Percentiles rank a stretch among this genome's conserved stretches.
Conservation (phyloP, 2,329 filamentous ascomycete species). For the Colletotrichum agaves region DNA sequence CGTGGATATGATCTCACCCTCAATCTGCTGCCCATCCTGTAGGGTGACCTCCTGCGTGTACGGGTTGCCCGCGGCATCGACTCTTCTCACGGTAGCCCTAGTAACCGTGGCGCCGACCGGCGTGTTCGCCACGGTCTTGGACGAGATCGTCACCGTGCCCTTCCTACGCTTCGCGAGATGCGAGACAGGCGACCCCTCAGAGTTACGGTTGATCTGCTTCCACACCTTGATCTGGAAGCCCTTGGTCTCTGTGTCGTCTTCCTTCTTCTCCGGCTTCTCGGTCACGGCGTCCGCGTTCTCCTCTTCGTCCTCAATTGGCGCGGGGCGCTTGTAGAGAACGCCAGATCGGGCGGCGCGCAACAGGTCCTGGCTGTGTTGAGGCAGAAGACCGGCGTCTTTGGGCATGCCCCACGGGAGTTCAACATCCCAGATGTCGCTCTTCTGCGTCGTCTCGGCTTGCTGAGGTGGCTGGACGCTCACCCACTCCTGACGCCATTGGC, state of each 20-base stretch:
- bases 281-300: conserved; percentile 58
- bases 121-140: conserved; percentile 59
- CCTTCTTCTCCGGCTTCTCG: conserved; percentile 70
- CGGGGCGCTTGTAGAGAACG: conserved; percentile 77
- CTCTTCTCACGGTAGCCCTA: conserved; percentile 81
- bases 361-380: conserved; percentile 83
- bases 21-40: conserved; percentile 80
- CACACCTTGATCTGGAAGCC: conserved; percentile 68
- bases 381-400: conserved; percentile 81
- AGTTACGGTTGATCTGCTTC: conserved; percentile 70
- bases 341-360: conserved; percentile 84
- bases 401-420: conserved; percentile 87
- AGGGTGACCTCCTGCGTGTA: conserved; percentile 87
- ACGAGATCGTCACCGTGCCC: conserved; percentile 67
- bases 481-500: conserved; percentile 85
- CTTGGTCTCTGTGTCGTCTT: conserved; percentile 66
- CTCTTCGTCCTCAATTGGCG: conserved; percentile 70
- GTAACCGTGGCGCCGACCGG: conserved; percentile 69
- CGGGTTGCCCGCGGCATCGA: conserved; percentile 82
- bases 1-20: conserved; percentile 81
- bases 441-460: conserved; percentile 70
- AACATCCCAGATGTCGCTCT: conserved; percentile 75
- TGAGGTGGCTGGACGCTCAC: conserved; percentile 75
- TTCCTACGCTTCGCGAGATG: conserved; percentile 72
- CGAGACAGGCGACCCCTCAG: conserved; percentile 63